phyloP scores from a whole-genome alignment of 768 basidiomycete species.

The Nidula microcarpa region DNA sequence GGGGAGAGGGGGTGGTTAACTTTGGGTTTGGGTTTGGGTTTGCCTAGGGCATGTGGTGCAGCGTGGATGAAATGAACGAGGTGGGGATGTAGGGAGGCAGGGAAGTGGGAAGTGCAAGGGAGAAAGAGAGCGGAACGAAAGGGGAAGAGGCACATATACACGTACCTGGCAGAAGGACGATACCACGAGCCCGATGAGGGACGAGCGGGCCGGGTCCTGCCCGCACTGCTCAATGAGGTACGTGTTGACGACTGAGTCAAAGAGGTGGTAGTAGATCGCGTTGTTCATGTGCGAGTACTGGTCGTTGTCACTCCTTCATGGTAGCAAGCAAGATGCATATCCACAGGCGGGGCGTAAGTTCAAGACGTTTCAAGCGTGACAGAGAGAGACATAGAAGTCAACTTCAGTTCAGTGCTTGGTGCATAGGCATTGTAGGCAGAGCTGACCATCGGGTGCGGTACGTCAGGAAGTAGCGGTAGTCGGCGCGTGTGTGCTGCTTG shows the following conservation, averaged over 20 bases:
- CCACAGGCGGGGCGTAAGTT: too few species aligned
- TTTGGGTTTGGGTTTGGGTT: too few species aligned
- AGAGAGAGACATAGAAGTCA: constrained; percentile 1
- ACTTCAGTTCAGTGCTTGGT: too few species aligned
- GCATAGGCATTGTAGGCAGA: neutral
- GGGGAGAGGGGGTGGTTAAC: too few species aligned
- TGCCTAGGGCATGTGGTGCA: too few species aligned
- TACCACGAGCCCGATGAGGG: constrained; percentile 72
- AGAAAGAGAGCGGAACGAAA: neutral
- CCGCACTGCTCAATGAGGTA: constrained; percentile 70
- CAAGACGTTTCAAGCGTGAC: neutral
- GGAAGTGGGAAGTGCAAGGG: neutral
- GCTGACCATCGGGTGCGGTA: constrained; percentile 72
- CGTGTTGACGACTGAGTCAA: constrained; percentile 79
- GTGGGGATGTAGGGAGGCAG: neutral
- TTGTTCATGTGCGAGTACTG: constrained; percentile 84
- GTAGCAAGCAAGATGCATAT: too few species aligned
- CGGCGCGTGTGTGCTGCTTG: constrained; percentile 39
- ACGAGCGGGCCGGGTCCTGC: constrained; percentile 45
- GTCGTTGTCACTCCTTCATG: constrained; percentile 80
- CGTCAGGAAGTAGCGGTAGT: constrained; percentile 57
- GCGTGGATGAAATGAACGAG: too few species aligned
- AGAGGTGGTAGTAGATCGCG: constrained; percentile 74
- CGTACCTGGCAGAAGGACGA: constrained; percentile 69
- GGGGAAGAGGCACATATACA: too few species aligned